Base-by-base conservation (phyloP, 1,284 basidiomycete species). In the Jaminaea rosea region DNA sequence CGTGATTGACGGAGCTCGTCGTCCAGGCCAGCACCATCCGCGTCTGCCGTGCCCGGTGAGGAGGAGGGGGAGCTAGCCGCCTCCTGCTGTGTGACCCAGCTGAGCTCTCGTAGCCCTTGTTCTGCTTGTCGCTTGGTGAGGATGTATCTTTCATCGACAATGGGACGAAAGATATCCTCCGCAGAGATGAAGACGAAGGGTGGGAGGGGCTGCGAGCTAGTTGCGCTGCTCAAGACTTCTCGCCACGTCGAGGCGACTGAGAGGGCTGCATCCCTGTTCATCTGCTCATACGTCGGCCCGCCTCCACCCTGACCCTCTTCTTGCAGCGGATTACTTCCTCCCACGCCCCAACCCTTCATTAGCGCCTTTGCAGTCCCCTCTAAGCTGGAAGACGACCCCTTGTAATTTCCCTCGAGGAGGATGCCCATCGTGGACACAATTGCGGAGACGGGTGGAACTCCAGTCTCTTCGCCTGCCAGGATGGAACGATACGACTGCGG, bases 121-220 rank as follows among this genome's bases (percentile, higher is more conserved):
- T 96, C 92, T 15, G 93, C 90, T 69, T 92, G 83, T 19, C 90
- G 83, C 77, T 98, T 97, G 4, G 87, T 86, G 66, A 83, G 79
- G 61, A 94, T 88, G 76, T 97, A 97, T 36, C 86, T 78, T 0
- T 81, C 78, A 23, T 91, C 84, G 28, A 97, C 82, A 59, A 93
- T 69, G 1, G 93, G 93, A 24, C 88, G 81, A 76, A 85, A 89
- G 39, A 92, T 82, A 69, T 96, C 91, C 64, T 92, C 92, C 4
- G 93, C 92, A 28, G 93, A 98, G 56, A 98, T 80, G 76, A 87
- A 97, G 39, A 96, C 80, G 75, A 98, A 97, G 4, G 88, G 82
- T 13, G 59, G n/a, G 19, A 39, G 29, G n/a, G n/a, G n/a, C n/a
- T n/a, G n/a, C n/a, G n/a, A n/a, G n/a, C n/a, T n/a, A n/a, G n/a